Conservation (phyloP, 1,139 yeast species). For the Yamadazyma epiphylla region DNA sequence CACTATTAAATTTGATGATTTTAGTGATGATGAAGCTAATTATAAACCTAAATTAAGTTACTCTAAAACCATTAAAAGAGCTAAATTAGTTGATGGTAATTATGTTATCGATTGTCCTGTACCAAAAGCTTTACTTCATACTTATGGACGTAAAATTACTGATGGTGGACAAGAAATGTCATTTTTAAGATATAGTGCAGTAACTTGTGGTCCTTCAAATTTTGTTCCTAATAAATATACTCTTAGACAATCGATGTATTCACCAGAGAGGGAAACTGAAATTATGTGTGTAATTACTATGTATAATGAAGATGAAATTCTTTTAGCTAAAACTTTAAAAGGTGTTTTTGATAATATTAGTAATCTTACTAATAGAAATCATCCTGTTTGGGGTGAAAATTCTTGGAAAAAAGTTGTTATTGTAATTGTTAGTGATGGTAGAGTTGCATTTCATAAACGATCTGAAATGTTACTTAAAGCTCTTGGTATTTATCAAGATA, state of each 20-base stretch:
- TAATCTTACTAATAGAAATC: constrained; percentile 54
- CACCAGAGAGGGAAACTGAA: constrained; percentile 68
- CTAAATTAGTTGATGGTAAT: constrained; percentile 63
- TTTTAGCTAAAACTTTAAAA: constrained; percentile 67
- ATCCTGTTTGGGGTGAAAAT: constrained; percentile 73
- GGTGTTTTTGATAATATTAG: constrained; percentile 74
- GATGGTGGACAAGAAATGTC: constrained; percentile 61
- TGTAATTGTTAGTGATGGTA: constrained; percentile 73
- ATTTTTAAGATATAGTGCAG: constrained; percentile 77
- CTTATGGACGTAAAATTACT: constrained; percentile 46
- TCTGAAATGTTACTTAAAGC: constrained; percentile 66
- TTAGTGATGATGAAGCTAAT: constrained; percentile 33
- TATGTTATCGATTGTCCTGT: constrained; percentile 79
- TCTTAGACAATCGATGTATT: constrained; percentile 63
- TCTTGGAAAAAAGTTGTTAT: constrained; percentile 81
- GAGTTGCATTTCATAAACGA: constrained; percentile 63
- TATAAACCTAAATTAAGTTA: constrained; percentile 42
- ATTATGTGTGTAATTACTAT: constrained; percentile 72
- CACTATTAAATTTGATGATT: constrained; percentile 9
- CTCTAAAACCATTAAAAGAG: constrained; percentile 47
- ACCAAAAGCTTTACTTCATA: constrained; percentile 53
- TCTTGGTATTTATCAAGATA: constrained; percentile 76
- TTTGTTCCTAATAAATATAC: constrained; percentile 56
- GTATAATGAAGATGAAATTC: constrained; percentile 76
- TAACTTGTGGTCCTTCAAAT: constrained; percentile 73